A percentile compares a stretch with the other conserved stretches of the same genome.
These are phyloP conservation scores for Cutaneotrichosporon sp. DNA, from an alignment of 1,284 basidiomycete species.

Conservation along the genomic window DNA sequence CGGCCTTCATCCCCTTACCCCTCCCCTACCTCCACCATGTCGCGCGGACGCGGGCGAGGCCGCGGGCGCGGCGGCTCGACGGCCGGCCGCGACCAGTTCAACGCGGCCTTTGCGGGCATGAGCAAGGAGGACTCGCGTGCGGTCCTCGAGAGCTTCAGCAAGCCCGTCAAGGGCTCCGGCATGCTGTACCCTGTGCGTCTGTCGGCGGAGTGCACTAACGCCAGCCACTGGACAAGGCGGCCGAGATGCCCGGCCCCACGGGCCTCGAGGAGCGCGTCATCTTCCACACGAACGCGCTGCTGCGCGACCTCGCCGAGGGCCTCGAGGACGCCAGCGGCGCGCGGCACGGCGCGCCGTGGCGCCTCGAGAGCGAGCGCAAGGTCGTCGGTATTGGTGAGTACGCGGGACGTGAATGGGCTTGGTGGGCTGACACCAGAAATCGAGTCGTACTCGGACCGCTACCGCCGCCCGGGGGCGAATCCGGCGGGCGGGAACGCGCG, in stretches of 20 bases:
- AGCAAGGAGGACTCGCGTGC: slow-evolving; percentile 29
- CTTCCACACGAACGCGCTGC: slow-evolving; percentile 26
- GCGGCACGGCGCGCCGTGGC: slow-evolving; percentile 37
- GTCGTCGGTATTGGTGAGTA: slow-evolving; percentile 47
- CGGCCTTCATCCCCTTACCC: not conserved
- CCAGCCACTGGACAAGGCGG: slow-evolving; percentile 37
- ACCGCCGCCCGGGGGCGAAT: slow-evolving; percentile 16
- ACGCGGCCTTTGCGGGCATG: slow-evolving; percentile 28
- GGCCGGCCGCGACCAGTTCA: slow-evolving; percentile 25
- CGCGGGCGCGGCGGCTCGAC: slow-evolving; percentile 23
- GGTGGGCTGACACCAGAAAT: slow-evolving; percentile 38
- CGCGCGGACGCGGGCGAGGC: slow-evolving; percentile 20
- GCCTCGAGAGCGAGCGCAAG: slow-evolving; percentile 42
- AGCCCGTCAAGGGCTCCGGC: slow-evolving; percentile 35
- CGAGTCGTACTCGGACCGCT: slow-evolving; percentile 50
- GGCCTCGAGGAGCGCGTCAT: slow-evolving; percentile 30
- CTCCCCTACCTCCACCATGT: slow-evolving; percentile 2
- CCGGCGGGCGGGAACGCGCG: slow-evolving; percentile 14
- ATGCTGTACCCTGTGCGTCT: slow-evolving; percentile 47
- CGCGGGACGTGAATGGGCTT: not conserved
- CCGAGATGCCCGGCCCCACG: slow-evolving; percentile 33
- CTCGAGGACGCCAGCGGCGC: slow-evolving; percentile 9
- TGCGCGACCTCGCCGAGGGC: slow-evolving; percentile 28
- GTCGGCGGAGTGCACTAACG: not conserved
- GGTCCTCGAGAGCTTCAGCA: slow-evolving; percentile 25